phyloP scores from a whole-genome alignment of 768 basidiomycete species.

The Amanita pseudoporphyria region DNA sequence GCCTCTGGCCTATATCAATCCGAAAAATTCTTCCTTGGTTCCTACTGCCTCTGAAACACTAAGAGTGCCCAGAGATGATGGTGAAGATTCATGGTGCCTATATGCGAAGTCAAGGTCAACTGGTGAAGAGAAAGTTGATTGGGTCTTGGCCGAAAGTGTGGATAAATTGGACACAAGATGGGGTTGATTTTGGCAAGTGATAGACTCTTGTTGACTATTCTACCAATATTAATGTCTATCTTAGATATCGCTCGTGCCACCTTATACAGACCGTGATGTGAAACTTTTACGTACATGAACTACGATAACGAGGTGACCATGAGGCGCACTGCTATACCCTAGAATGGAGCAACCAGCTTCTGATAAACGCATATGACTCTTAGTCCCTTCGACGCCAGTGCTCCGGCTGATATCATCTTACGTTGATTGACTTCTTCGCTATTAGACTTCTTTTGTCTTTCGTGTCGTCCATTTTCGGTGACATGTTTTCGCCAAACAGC shows the following conservation, averaged over 20 bases:
- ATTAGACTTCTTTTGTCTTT: conserved; percentile 18
- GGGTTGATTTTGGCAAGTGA: conserved; percentile 11
- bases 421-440: conserved; percentile 20
- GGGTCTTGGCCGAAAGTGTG: conserved; percentile 16
- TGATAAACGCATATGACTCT: too few species aligned
- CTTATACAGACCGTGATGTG: not conserved
- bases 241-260: not conserved
- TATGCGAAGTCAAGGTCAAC: not conserved
- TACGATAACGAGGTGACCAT: too few species aligned
- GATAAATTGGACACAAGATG: conserved; percentile 23
- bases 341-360: not conserved
- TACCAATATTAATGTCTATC: not conserved
- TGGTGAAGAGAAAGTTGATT: not conserved
- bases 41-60: conserved; percentile 1
- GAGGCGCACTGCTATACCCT: too few species aligned
- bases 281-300: too few species aligned
- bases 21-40: conserved; percentile 1
- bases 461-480: conserved; percentile 16
- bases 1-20: conserved; percentile 8
- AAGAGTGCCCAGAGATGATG: conserved; percentile 2
- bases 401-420: conserved; percentile 16
- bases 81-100: conserved; percentile 8
- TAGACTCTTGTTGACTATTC: not conserved
- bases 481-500: not conserved
- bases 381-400: too few species aligned